A percentile compares a stretch with the other conserved stretches of the same genome.
phyloP scores from a whole-genome alignment of 139 green algal genomes.

The Desmodesmus armatus region DNA sequence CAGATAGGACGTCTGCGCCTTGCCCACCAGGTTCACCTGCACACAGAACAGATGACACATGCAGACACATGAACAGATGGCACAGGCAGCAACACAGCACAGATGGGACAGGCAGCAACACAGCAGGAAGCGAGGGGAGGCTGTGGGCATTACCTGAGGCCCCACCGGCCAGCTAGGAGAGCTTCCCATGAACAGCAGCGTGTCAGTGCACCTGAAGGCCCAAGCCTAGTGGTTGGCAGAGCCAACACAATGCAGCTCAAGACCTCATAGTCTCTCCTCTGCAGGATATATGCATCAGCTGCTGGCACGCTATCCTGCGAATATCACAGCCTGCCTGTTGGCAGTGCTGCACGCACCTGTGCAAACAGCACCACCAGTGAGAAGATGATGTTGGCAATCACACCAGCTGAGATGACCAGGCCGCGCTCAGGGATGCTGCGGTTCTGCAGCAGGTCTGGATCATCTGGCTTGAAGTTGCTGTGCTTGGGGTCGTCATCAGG shows the following conservation, averaged over 20 bases:
- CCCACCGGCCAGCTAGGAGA: constrained; percentile 79
- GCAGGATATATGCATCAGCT: no score
- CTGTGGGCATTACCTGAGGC: neutral
- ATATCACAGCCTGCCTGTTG: no score
- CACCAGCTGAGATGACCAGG: constrained; percentile 92
- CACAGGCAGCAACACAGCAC: no score
- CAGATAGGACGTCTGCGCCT: constrained; percentile 71
- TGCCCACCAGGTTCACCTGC: constrained; percentile 82
- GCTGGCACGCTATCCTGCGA: no score
- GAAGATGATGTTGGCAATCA: constrained; percentile 95
- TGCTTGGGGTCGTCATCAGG: constrained; percentile 94
- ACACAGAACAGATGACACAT: no score
- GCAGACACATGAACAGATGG: no score
- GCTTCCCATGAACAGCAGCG: constrained; percentile 74
- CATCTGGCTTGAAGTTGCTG: constrained; percentile 30
- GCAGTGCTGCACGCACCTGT: constrained; percentile 68
- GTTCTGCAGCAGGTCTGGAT: constrained; percentile 94
- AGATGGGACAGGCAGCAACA: no score
- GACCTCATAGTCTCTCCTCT: no score
- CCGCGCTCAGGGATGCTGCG: constrained; percentile 80
- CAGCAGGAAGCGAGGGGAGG: neutral
- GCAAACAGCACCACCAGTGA: constrained; percentile 86
- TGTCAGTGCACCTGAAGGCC: no score
- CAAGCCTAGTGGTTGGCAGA: no score
- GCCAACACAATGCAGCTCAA: no score